phyloP scores from a whole-genome alignment of 2,329 filamentous ascomycete genomes.

The Thermoascus crustaceus region DNA sequence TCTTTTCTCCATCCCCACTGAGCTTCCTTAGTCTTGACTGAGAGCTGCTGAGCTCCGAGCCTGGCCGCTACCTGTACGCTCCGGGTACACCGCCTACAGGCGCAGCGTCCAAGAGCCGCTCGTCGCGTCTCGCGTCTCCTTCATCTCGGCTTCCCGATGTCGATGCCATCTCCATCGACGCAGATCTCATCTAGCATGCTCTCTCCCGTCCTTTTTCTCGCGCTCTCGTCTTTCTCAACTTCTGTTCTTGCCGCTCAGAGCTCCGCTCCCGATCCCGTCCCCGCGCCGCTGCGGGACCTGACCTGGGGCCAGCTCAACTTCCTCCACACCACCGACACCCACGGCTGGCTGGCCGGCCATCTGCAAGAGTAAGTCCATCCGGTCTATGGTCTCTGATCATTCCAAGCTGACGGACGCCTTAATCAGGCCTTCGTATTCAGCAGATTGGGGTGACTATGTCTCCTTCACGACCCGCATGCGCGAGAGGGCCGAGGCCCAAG shows the following conservation, averaged over 20 bases:
- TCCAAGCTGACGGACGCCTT: no score
- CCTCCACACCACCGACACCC: slow-evolving; percentile 91
- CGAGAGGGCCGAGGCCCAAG: slow-evolving; percentile 65
- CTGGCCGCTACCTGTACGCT: no score
- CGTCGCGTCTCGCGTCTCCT: no score
- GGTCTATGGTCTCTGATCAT: neutral
- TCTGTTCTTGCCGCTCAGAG: slow-evolving; percentile 58
- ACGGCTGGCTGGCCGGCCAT: slow-evolving; percentile 93
- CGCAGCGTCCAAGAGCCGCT: no score
- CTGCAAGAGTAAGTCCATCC: slow-evolving; percentile 62
- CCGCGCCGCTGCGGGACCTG: slow-evolving; percentile 73
- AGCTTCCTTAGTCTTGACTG: no score
- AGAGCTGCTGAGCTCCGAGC: no score
- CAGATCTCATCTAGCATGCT: slow-evolving; percentile 7
- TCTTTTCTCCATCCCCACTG: no score
- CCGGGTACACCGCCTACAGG: no score
- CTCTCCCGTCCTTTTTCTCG: slow-evolving; percentile 12
- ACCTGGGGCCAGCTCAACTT: slow-evolving; percentile 95
- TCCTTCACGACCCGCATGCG: slow-evolving; percentile 83
- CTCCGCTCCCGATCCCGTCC: slow-evolving; percentile 65
- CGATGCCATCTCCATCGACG: neutral
- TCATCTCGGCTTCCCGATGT: neutral
- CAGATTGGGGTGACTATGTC: slow-evolving; percentile 96
- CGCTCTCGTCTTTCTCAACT: slow-evolving; percentile 12
- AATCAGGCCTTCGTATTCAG: slow-evolving; percentile 81